Evolutionary conservation across 768 basidiomycete species (phyloP).

Genomic region (Russula abietina): DNA sequence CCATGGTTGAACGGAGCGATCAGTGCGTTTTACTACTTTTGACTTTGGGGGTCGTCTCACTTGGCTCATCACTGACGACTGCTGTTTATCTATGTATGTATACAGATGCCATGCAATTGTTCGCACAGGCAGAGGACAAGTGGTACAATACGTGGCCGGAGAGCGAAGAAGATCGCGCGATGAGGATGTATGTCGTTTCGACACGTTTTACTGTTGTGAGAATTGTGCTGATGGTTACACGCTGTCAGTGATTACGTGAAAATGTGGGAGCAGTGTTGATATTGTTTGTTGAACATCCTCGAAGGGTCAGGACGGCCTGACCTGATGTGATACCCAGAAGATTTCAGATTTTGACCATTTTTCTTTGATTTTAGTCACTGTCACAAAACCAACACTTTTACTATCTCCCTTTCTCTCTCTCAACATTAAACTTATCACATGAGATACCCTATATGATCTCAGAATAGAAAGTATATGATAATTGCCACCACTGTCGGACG

Average conservation of each 20-base stretch:
- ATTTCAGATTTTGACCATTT: background rate
- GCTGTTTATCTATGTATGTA: constrained; percentile 33
- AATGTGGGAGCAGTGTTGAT: constrained; percentile 25
- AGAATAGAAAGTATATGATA: background rate
- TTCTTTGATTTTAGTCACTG: background rate
- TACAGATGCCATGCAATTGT: constrained; percentile 65
- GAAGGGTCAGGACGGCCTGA: background rate
- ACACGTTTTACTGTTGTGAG: background rate
- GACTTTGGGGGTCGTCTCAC: constrained; percentile 41
- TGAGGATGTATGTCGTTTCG: constrained; percentile 55
- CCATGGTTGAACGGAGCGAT: constrained; percentile 73
- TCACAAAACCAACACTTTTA: background rate
- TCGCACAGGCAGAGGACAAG: constrained; percentile 48
- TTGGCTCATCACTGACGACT: constrained; percentile 30
- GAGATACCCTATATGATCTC: background rate
- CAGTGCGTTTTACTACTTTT: constrained; percentile 25
- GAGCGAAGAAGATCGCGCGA: constrained; percentile 52
- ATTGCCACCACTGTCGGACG: too few relatives aligned
- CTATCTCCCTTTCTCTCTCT: background rate
- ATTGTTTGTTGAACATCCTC: constrained; percentile 21
- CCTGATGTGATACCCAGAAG: background rate
- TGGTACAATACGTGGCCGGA: constrained; percentile 76
- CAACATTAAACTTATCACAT: background rate
- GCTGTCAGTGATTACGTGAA: constrained; percentile 22
- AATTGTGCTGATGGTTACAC: background rate